A percentile compares a stretch with the other conserved stretches of the same genome.
phyloP scores from a whole-genome alignment of 768 basidiomycete species.

The Tulasnella sp. region DNA sequence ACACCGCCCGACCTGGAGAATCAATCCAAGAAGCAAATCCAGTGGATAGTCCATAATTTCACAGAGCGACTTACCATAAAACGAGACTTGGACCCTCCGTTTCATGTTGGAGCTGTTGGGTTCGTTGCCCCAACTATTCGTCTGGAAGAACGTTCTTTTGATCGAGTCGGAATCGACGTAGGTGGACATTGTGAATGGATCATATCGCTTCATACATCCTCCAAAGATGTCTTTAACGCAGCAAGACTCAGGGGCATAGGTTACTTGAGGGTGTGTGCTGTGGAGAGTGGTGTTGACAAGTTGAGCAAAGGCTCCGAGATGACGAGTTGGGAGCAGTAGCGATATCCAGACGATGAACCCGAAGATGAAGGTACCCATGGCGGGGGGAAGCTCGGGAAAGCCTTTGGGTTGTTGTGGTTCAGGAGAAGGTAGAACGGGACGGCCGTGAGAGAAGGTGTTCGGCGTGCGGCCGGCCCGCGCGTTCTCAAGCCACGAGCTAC shows the following conservation, averaged over 20 bases:
- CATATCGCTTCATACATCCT: background rate
- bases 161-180: background rate
- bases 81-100: background rate
- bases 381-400: background rate
- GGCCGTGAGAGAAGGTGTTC: background rate
- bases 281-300: conserved; percentile 2
- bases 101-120: background rate
- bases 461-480: too few species aligned
- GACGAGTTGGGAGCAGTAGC: background rate
- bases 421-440: background rate
- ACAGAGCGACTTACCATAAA: background rate
- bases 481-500: background rate
- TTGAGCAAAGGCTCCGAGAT: background rate
- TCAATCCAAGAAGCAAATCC: background rate
- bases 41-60: background rate
- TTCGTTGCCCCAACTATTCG: conserved; percentile 5
- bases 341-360: background rate
- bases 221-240: background rate
- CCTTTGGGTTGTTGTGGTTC: background rate
- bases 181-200: background rate
- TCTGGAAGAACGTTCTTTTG: background rate
- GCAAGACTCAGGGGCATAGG: background rate
- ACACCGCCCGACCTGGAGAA: background rate
- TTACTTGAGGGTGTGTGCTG: conserved; percentile 11
- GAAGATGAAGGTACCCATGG: background rate